Base-by-base conservation (phyloP, 192 early-diverging fungal genomes). In the Entomortierella parvispora region DNA sequence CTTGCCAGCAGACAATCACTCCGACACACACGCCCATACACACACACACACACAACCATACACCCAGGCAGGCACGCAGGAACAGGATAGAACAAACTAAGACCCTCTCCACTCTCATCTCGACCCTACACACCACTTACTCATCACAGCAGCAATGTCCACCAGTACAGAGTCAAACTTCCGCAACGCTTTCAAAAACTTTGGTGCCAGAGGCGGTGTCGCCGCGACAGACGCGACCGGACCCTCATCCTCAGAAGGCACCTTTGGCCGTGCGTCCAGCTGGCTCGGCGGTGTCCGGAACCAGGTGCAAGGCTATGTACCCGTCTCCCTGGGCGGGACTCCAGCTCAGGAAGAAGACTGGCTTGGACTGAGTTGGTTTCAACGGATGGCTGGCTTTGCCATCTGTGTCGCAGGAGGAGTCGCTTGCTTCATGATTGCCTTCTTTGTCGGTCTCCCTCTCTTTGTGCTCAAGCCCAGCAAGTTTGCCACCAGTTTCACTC, bases 401-500 rank as follows among this genome's bases (percentile, higher is more conserved):
- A 69, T 89, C 52, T 86, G 74, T 52, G 47, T 86, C 11, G 71
- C 62, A 4, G 69, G 81, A 15, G 87, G 84, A 4, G 48, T 86
- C 34, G 75, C 79, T 18, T 89, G 84, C 45, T 88, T 89, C 56
- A 59, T 80, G 56, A 71, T 87, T 75, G 79, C 81, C 9, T 84
- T 84, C 65, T 85, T 91, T 48, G 79, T 94, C 42, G 84, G 87
- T 20, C 61, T 92, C 46, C 90, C 89, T 17, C 34, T 92, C 68
- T 71, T 94, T 49, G 58, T 87, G 8, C 22, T 93, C 45, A 82
- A 83, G 23, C 92, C 91, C 15, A 83, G 90, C 65, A 93, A 93
- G 82, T 93, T 94, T 60, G 93, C 91, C 17, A 90, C 90, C 12
- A 88, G 89, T 12, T 94, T 92, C 64, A 91, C 93, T 37, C 82